Conservation (phyloP, 805 yeast genomes). For the Candida michaelii region DNA sequence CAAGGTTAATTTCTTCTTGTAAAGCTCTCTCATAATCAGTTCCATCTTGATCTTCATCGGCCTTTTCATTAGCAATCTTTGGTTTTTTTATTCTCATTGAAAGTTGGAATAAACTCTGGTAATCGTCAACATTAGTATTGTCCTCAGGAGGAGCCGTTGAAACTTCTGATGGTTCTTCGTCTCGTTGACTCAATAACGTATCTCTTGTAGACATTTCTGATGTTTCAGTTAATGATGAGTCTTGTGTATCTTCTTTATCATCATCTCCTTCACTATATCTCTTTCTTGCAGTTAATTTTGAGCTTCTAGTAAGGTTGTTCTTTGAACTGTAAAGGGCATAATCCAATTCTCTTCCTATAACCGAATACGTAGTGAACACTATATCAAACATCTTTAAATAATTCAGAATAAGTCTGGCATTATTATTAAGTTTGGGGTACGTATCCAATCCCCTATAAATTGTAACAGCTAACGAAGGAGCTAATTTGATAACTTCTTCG, state of each 20-base stretch:
- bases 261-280: slow-evolving; percentile 6
- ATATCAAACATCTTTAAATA: slow-evolving; percentile 65
- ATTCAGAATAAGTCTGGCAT: slow-evolving; percentile 48
- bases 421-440: slow-evolving; percentile 26
- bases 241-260: too few relatives aligned
- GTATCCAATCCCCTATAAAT: slow-evolving; percentile 58
- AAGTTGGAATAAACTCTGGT: slow-evolving; percentile 27
- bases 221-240: not conserved
- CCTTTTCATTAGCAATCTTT: slow-evolving; percentile 24
- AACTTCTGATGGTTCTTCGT: not conserved
- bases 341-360: slow-evolving; percentile 73
- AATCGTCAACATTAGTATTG: slow-evolving; percentile 16
- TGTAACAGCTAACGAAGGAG: slow-evolving; percentile 61
- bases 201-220: not conserved
- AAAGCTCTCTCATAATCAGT: slow-evolving; percentile 35
- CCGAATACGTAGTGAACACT: slow-evolving; percentile 74
- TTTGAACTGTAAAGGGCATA: slow-evolving; percentile 72
- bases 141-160: too few relatives aligned
- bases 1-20: slow-evolving; percentile 32
- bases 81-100: slow-evolving; percentile 25
- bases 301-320: slow-evolving; percentile 44
- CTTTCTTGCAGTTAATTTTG: slow-evolving; percentile 23
- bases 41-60: slow-evolving; percentile 20
- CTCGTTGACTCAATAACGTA: not conserved
- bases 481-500: slow-evolving; percentile 59